Base-by-base conservation (phyloP, 345 rosid species). In the Lumnitzera littorea region DNA sequence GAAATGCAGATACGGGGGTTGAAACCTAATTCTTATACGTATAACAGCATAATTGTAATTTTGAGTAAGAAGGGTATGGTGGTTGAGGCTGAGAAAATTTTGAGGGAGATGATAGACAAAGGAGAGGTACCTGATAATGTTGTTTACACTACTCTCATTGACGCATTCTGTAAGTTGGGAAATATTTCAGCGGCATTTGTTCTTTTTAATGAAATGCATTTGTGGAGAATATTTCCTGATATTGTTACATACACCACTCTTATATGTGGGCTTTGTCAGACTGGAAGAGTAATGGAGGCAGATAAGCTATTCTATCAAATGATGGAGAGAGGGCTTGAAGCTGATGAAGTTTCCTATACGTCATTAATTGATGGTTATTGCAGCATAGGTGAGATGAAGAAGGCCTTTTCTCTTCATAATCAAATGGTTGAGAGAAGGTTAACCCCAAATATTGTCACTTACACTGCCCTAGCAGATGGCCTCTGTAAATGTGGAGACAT, bases 331-430 rank as follows among this genome's bases (percentile, higher is more conserved):
- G 88, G 87, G 46, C 64, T 85, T 60, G 67, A 78, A 62, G 91
- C 96, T 5, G 98, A 92, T 75, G 85, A 74, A 75, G 59, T 92
- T 77, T 74, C 88, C 12, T 89, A 77, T 68, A 85, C 96, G 11
- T 75, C 85, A 71, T 84, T 92, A 59, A 82, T 92, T 56, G 86
- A 87, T 82, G 97, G 98, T 62, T 85, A 79, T 57, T 82, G 96
- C 82, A 89, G 85, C 74, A 78, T 80, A 36, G 88, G 89, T 56
- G 80, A 84, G 62, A 70, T 84, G 29, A 83, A 74, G 57, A 80
- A 83, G 68, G 98, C 94, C 16, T 89, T 92, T 70, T 73, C 69
- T 23, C 80, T 81, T 60, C 98, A 92, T 70, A 89, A 89, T 64
- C 82, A 81, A 72, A 92, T 92, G 96, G 80, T 87, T 64, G 80